Conservation (phyloP, 2,329 filamentous ascomycete species). For the Alternaria sp. region DNA sequence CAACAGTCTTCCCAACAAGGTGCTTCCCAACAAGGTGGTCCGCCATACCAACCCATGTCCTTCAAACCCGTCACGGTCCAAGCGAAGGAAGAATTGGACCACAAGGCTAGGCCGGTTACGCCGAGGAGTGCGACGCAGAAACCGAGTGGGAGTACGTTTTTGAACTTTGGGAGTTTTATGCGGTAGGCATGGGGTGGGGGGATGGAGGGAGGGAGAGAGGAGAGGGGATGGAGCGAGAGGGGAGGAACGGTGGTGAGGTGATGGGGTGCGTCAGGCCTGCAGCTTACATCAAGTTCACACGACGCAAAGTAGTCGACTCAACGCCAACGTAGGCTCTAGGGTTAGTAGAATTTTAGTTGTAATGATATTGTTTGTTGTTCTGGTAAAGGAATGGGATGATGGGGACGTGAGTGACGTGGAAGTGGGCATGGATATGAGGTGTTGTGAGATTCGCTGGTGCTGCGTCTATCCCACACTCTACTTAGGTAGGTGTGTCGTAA, state of each 20-base stretch:
- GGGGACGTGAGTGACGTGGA: not conserved
- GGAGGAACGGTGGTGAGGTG: not conserved
- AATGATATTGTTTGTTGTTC: not conserved
- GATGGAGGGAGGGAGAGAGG: no score
- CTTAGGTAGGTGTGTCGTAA: not conserved
- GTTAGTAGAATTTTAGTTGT: not conserved
- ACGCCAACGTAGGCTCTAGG: not conserved
- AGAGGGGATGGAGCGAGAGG: not conserved
- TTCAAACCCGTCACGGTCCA: not conserved
- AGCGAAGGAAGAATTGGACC: not conserved
- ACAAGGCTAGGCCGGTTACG: not conserved
- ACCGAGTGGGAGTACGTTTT: conserved; percentile 3
- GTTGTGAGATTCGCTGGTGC: not conserved
- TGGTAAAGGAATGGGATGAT: not conserved
- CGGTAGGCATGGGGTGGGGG: not conserved
- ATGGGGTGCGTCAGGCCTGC: not conserved
- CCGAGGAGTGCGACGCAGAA: not conserved
- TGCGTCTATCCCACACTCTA: not conserved
- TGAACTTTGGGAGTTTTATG: conserved; percentile 13
- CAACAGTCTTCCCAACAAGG: not conserved
- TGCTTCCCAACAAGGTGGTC: not conserved
- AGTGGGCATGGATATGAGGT: not conserved
- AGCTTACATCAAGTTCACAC: not conserved
- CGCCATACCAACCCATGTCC: conserved; percentile 2
- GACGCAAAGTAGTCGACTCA: not conserved